Evolutionary conservation across 2,329 filamentous ascomycete genomes (phyloP).

Genomic region (Parascedosporium putredinis): DNA sequence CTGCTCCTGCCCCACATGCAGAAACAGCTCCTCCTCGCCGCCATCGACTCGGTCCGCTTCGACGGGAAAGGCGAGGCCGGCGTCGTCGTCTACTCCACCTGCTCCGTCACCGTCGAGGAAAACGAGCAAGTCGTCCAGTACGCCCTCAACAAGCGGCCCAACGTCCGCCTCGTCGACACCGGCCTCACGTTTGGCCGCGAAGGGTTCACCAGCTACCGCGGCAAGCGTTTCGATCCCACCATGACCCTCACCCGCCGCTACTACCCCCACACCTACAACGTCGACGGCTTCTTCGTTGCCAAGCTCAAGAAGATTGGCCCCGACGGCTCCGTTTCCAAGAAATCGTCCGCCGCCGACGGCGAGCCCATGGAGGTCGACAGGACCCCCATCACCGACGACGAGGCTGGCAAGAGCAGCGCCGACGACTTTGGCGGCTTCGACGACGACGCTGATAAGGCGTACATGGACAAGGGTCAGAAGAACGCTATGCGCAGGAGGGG

Average conservation of each 20-base stretch:
- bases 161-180: constrained; percentile 87
- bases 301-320: constrained; percentile 92
- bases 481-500: constrained; percentile 66
- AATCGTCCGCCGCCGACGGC: constrained; percentile 19
- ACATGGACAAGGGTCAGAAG: constrained; percentile 63
- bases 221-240: constrained; percentile 81
- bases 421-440: constrained; percentile 64
- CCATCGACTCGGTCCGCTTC: constrained; percentile 92
- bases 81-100: constrained; percentile 94
- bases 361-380: constrained; percentile 44
- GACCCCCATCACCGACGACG: constrained; percentile 50
- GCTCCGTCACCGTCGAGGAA: constrained; percentile 87
- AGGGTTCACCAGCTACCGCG: constrained; percentile 82
- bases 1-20: constrained; percentile 86
- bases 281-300: constrained; percentile 96
- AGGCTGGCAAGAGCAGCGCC: constrained; percentile 25
- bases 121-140: constrained; percentile 88
- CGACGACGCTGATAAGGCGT: constrained; percentile 60
- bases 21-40: constrained; percentile 84
- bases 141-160: constrained; percentile 80
- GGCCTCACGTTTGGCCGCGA: constrained; percentile 84
- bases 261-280: constrained; percentile 87
- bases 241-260: constrained; percentile 76
- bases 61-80: constrained; percentile 75
- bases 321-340: constrained; percentile 32